Base-by-base conservation (phyloP, 495 filamentous ascomycete species). In the Hyaloscypha variabilis region DNA sequence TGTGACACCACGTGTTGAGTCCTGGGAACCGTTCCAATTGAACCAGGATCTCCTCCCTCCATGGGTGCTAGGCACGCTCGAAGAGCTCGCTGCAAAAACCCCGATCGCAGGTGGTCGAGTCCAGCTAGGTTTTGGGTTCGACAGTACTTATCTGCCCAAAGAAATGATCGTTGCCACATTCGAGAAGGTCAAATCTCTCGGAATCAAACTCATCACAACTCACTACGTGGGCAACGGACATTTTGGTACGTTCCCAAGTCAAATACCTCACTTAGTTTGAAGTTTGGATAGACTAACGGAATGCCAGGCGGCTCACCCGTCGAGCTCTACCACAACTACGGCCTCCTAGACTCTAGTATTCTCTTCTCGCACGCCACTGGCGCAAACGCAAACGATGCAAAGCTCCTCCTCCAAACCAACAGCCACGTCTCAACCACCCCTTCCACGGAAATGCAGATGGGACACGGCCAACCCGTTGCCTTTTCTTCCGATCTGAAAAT, bases 381-480 rank as follows among this genome's bases (percentile, higher is more conserved):
- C 13, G 64, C 74, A 8, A 72, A 71, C 0, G 8, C 21, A 0
- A 53, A 49, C 8, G 79, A 81, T 46, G 67, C 69, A 11, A 23
- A 70, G 6, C 67, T 72, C 13, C 63, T 82, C 2, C 56, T 49
- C 11, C 31, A 72, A 25, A 63, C 65, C 0, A 65, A 72, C 8
- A 62, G 67, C 0, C 69, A 65, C 49, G 73, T 81, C 53, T 79
- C 76, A 0, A 67, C 72, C 4, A 82, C 80, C 1, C 79, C 80
- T 6, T 71, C 71, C 13, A 78, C 78, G 5, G 81, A 83, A 58
- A 56, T 80, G 21, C 77, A 82, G 60, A 83, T 77, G 75, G 75
- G 10, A n/a, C 25, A 53, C 13, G 69, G 69, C 1, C 14, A 24
- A 3, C 61, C 64, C 29, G 51, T 50, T 6, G 65, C 66, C 1